Base-by-base conservation (phyloP, 164 flowering plant species). In the Stephania japonica region DNA sequence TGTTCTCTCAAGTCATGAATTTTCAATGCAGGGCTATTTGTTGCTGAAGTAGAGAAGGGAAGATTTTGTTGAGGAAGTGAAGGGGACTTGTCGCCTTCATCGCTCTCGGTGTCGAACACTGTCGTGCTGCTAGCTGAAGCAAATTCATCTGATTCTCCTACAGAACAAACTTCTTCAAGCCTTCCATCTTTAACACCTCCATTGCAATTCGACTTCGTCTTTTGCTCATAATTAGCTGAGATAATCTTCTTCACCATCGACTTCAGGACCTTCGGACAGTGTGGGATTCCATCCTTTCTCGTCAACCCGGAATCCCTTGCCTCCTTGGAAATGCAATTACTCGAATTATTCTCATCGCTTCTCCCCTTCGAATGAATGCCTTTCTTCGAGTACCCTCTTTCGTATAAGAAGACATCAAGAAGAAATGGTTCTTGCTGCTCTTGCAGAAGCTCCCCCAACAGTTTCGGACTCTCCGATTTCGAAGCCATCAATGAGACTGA, bases 341-440 rank as follows among this genome's bases (percentile, higher is more conserved):
- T 32, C 62, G 83, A 75, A 70, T 75, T 77, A 70, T 75, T 77
- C 3, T 65, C 72, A 49, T 27, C 21, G 69, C 75, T 67, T n/a
- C 18, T 70, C 42, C 72, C 71, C 4, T 75, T 75, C 19, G 70
- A 74, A 42, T 38, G 71, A 10, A 61, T 66, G 65, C 24, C 72
- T 64, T 73, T 85, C 65, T 42, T 75, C 6, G 53, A 44, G 64
- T 71, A 81, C 73, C 89, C 87, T 79, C 86, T 85, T 73, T 90
- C 91, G 6, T 72, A 67, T 44, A 89, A 89, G 73, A 84, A 89
- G 18, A 73, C 71, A 42, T 89, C 81, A 1, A 91, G 81, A 49
- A 65, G 65, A 77, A 91, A 91, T 26, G 93, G 92, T 41, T 91
- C 97, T 85, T 91, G 97, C 64, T 88, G 76, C 67, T 87, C 90